A percentile compares a stretch with the other conserved stretches of the same genome.
These are phyloP conservation scores for Chenopodium berlandieri DNA, from an alignment of 148 eudicot genomes.

Conservation along the genomic window DNA sequence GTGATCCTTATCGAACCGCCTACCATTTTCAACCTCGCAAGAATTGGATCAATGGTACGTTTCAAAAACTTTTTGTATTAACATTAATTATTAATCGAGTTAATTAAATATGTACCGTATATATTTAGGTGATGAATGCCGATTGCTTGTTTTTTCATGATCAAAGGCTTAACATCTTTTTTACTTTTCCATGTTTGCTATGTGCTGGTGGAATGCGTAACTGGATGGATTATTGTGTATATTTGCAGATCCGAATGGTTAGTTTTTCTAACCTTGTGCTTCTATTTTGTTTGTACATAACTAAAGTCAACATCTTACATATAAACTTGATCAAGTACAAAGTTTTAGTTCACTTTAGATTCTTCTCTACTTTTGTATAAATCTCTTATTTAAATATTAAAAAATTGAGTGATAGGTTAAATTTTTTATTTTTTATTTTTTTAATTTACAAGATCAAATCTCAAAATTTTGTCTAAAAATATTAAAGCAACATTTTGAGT, in stretches of 20 bases:
- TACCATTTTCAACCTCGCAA: constrained; percentile 70
- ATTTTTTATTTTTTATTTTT: too few relatives aligned
- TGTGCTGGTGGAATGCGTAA: constrained; percentile 19
- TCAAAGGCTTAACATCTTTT: constrained; percentile 12
- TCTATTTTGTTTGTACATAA: not conserved
- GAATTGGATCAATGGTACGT: constrained; percentile 72
- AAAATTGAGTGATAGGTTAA: too few relatives aligned
- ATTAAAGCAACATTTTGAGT: too few relatives aligned
- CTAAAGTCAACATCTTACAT: not conserved
- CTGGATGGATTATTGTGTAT: not conserved
- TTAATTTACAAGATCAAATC: too few relatives aligned
- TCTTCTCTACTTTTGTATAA: too few relatives aligned
- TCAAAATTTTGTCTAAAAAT: too few relatives aligned
- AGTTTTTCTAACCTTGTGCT: constrained; percentile 11
- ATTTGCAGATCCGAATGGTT: constrained; percentile 66
- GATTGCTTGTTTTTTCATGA: not conserved
- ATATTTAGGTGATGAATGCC: not conserved
- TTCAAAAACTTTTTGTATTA: not conserved
- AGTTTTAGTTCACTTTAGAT: too few relatives aligned
- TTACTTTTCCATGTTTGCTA: not conserved
- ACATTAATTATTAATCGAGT: too few relatives aligned
- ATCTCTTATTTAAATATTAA: too few relatives aligned
- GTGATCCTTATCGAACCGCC: constrained; percentile 45
- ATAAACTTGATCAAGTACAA: too few relatives aligned
- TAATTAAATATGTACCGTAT: not conserved